Evolutionary conservation across 2,329 filamentous ascomycete genomes (phyloP), one percentile per base, ranked within the genome.

Genomic region (Monosporascus ibericus): DNA sequence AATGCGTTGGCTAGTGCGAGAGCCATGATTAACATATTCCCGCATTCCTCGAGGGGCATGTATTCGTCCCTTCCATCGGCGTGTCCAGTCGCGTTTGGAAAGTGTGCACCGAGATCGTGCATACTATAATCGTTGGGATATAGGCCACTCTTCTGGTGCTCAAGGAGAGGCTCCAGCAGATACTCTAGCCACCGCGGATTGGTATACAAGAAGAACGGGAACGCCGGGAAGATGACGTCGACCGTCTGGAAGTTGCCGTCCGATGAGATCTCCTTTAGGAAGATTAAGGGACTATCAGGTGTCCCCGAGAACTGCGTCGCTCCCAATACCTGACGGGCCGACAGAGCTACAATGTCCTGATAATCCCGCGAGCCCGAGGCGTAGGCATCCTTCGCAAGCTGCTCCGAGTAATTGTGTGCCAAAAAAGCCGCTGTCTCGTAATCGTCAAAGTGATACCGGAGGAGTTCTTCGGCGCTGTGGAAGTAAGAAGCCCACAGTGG

Each of bases 191-290:
- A 92, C 53, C 82, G 77, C 2, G 89, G 89, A 60, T 92, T 91
- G 18, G 88, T 91, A 65, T 92, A 94, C 20, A 92, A 68, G 74
- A 92, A 92, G 76, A 92, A 94, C 0, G 90, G 88, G 69, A 90
- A 92, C 0, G 88, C 80, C 0, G 89, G 90, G 73, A 91, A 94
- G 61, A 95, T 92, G 52, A 95, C 88, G 71, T 92, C 88, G 11
- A 94, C 87, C 0, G 89, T 94, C 65, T 94, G 89, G 68, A 85
- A 85, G 63, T 95, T 92, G 4, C 89, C 89, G 61, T 92, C 88
- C 2, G 87, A 91, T 1, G 87, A 90, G 52, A 94, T 92, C 67
- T 94, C 90, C 65, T 94, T 94, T 55, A 92, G 72, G 70, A 94
- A 94, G 22, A 94, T 68, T 42, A 92, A 78, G 0, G 87, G 87